Conservation (phyloP, 495 filamentous ascomycete genomes). For the Aspergillus ellipticus region DNA sequence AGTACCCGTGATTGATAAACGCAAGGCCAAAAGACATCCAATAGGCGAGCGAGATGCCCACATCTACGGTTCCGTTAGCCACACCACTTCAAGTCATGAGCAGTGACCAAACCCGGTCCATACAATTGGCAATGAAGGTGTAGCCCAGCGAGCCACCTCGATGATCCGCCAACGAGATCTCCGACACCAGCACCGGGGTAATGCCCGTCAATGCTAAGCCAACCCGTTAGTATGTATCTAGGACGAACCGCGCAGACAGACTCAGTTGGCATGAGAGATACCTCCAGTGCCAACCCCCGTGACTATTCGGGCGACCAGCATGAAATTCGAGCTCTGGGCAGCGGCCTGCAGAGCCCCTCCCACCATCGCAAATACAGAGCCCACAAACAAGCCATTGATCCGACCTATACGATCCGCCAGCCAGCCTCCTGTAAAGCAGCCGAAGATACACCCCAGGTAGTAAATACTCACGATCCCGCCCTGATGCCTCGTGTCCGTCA, state of each 20-base stretch:
- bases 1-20: conserved; percentile 47
- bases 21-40: conserved; percentile 59
- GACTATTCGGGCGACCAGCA: conserved; percentile 52
- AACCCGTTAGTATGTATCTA: too few relatives aligned
- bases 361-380: conserved; percentile 49
- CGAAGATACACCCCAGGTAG: conserved; percentile 53
- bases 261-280: conserved; percentile 4
- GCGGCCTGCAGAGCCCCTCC: conserved; percentile 52
- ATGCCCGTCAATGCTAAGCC: conserved; percentile 44
- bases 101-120: conserved; percentile 1
- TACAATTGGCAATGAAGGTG: conserved; percentile 53
- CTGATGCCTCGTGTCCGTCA: conserved; percentile 36
- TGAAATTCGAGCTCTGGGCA: conserved; percentile 48
- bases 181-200: conserved; percentile 50
- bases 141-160: conserved; percentile 47
- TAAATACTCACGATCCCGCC: conserved; percentile 53
- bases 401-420: conserved; percentile 52
- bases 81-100: not conserved
- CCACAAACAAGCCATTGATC: conserved; percentile 52
- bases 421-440: conserved; percentile 50
- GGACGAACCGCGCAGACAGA: too few relatives aligned
- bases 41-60: conserved; percentile 59
- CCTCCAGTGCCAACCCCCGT: conserved; percentile 54
- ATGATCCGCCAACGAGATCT: conserved; percentile 46
- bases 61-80: conserved; percentile 31